Conservation (phyloP, 2,329 filamentous ascomycete genomes). For the Podosphaera leucotricha region DNA sequence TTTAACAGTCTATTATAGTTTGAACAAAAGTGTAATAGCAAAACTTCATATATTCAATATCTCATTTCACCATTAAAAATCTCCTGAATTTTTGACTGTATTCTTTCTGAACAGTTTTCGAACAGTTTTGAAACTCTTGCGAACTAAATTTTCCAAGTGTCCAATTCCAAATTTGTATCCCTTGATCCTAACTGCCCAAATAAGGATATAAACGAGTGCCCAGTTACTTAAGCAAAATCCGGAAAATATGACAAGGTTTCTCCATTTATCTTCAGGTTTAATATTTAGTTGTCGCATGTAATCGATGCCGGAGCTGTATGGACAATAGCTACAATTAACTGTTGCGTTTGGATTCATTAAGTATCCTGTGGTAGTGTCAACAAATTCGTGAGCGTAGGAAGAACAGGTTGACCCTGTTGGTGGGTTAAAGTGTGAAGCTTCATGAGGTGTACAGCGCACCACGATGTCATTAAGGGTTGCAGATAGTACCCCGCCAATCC, state of each 20-base stretch:
- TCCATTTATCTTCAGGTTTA: slow-evolving; percentile 46
- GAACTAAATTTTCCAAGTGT: background rate
- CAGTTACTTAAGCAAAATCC: slow-evolving; percentile 61
- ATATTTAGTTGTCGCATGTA: slow-evolving; percentile 50
- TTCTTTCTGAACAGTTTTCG: background rate
- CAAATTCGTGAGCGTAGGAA: slow-evolving; percentile 52
- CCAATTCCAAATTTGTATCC: background rate
- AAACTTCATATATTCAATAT: background rate
- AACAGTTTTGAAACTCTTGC: background rate
- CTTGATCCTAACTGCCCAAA: background rate
- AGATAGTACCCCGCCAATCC: slow-evolving; percentile 58
- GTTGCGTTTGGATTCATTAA: slow-evolving; percentile 48
- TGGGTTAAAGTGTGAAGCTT: slow-evolving; percentile 45
- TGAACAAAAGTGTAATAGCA: no score
- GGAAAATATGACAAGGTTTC: slow-evolving; percentile 56
- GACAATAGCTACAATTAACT: slow-evolving; percentile 54
- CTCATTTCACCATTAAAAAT: background rate
- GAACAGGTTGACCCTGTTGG: slow-evolving; percentile 45
- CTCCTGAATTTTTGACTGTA: background rate
- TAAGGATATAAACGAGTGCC: slow-evolving; percentile 30
- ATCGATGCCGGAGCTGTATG: slow-evolving; percentile 56
- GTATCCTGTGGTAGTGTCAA: slow-evolving; percentile 40
- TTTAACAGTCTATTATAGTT: no score
- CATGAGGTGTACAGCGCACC: slow-evolving; percentile 34
- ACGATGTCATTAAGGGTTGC: slow-evolving; percentile 45